Evolutionary conservation across 345 rosid species (phyloP), one percentile per base, ranked within the genome.

Genomic region (Acer saccharum): DNA sequence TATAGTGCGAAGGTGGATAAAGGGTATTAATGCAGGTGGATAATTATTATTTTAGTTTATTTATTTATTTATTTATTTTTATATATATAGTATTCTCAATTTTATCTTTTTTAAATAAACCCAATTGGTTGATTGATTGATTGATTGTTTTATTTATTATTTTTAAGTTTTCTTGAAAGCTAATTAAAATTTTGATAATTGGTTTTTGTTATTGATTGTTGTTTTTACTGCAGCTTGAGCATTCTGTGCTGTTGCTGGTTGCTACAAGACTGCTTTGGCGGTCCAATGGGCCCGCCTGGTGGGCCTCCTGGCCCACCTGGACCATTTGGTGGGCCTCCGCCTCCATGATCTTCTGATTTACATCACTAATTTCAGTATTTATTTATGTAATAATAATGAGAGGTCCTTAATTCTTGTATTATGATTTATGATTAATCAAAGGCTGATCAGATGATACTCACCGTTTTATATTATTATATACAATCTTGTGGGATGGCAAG

Each of bases 181-280:
- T 13, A 5, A 41, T 29, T n/a, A 1, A n/a, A 14, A 6, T 55
- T 39, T 6, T 57, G 2, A 32, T 32, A 32, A 5, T 7, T 57
- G 62, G 21, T 32, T 3, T 18, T 57, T 57, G 21, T 57, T 57
- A 35, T 4, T n/a, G n/a, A n/a, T n/a, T n/a, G n/a, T n/a, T n/a
- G n/a, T n/a, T 74, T 65, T 60, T n/a, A 32, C 72, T 74, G 81
- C 88, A 88, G 91, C 75, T 60, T 81, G 65, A 88, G 21, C 64
- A 75, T 85, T 27, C 35, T 86, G 72, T 90, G 91, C 77, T 88
- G 91, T 73, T 90, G 93, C 85, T 88, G 90, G 91, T 74, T 90
- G 79, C 69, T 88, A 6, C 86, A 62, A 78, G 91, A 86, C 83
- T 90, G 91, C 75, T 90, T 88, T 63, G 87, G 92, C 14, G 88